phyloP scores from a whole-genome alignment of 1,284 basidiomycete genomes.

The Wallemia ichthyophaga region DNA sequence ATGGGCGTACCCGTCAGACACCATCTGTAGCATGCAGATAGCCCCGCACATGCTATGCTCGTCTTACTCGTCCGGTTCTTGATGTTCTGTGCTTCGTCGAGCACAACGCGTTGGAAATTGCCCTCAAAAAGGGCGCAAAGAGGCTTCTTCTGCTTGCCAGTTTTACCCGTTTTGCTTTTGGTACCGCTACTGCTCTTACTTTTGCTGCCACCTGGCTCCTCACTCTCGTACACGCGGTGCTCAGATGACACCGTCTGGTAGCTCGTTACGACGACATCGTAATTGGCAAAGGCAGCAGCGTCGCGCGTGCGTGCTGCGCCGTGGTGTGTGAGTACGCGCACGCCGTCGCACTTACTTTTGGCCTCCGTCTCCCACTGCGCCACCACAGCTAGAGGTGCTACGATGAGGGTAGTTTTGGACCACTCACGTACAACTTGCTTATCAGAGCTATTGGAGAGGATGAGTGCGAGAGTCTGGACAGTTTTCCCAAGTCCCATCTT shows the following conservation, averaged over 20 bases:
- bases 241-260: constrained; percentile 52
- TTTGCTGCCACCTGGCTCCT: constrained; percentile 19
- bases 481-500: constrained; percentile 40
- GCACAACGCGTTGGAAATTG: constrained; percentile 56
- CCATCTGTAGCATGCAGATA: constrained; percentile 56
- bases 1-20: constrained; percentile 71
- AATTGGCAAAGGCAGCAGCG: constrained; percentile 20
- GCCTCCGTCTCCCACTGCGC: constrained; percentile 76
- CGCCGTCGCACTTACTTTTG: constrained; percentile 34
- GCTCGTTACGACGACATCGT: constrained; percentile 52
- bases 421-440: constrained; percentile 41
- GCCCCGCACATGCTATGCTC: constrained; percentile 45
- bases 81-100: constrained; percentile 92
- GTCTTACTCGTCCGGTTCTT: constrained; percentile 67
- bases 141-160: constrained; percentile 18
- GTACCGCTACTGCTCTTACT: constrained; percentile 6
- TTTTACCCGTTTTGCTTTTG: constrained; percentile 3
- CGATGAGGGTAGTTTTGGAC: constrained; percentile 32
- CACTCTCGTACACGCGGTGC: constrained; percentile 12
- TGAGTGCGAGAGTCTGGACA: constrained; percentile 59
- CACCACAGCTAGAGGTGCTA: constrained; percentile 57
- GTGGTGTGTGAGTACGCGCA: constrained; percentile 53
- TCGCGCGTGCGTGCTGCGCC: constrained; percentile 37
- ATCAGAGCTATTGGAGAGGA: constrained; percentile 40
- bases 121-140: constrained; percentile 40